Base-by-base conservation (phyloP, 768 basidiomycete species). In the Rhodotorula toruloides region DNA sequence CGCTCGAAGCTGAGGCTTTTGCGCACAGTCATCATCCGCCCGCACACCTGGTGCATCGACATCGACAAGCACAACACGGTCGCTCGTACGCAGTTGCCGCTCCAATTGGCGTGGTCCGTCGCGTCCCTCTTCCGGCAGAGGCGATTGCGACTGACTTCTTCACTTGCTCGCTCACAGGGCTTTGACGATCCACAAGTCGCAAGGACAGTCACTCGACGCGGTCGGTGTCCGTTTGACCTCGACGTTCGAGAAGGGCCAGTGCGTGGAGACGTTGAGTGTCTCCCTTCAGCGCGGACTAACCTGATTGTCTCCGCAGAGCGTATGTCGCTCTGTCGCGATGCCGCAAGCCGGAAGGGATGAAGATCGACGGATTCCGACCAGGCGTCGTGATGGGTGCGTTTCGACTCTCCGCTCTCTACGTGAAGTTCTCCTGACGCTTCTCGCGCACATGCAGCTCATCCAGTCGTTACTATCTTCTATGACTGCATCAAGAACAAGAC, bases 141-240 rank as follows among this genome's bases (percentile, higher is more conserved):
- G 65, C 39, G 73, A 68, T 40, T 49, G 32, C 49, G n/a, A 52
- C 42, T 16, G 34, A 54, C 47, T 31, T 7, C 10, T n/a, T 57
- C 12, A 25, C 31, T 14, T 29, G 9, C 32, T 14, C 37, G 21
- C 21, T 39, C 19, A 10, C 55, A 61, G 55, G 50, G 54, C 63
- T 27, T 46, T 46, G 12, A 60, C 59, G 21, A 96, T 96, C 70
- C 94, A 97, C 77, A 98, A 97, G 76, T 89, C 88, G 17, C 94
- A 98, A 77, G 94, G 94, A 11, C 94, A 97, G 76, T 96, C 93
- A 0, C 81, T 98, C 17, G 90, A 94, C 40, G 85, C 91, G 37
- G 93, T 97, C 68, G 91, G 88, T 75, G 92, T 97, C 39, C 90
- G 96, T 73, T 81, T 98, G 29, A 85, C 85, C 17, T 86, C 84